A percentile compares a stretch with the other conserved stretches of the same genome.
These are phyloP conservation scores for Chaetomidium leptoderma DNA, from an alignment of 495 filamentous ascomycete genomes.

Conservation along the genomic window DNA sequence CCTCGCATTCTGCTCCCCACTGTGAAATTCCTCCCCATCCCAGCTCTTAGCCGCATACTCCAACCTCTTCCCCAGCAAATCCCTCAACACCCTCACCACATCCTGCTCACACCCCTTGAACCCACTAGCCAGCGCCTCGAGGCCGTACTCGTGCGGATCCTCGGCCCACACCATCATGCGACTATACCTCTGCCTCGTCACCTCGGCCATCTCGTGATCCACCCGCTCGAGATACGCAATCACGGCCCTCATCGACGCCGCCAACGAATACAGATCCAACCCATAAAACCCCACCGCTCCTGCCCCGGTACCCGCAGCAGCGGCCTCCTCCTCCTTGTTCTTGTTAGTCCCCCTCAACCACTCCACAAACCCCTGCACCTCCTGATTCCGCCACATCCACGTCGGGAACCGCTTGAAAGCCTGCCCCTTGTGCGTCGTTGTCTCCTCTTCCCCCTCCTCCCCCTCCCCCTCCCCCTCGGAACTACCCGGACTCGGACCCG, in stretches of 20 bases:
- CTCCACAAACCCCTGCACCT: constrained; percentile 54
- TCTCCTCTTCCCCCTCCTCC: neutral
- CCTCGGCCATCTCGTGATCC: constrained; percentile 44
- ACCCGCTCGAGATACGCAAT: constrained; percentile 51
- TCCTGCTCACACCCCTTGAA: constrained; percentile 48
- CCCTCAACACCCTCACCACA: constrained; percentile 46
- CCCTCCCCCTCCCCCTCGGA: constrained; percentile 32
- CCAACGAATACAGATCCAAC: constrained; percentile 54
- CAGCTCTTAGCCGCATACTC: constrained; percentile 37
- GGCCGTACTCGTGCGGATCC: constrained; percentile 51
- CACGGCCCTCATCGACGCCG: constrained; percentile 48
- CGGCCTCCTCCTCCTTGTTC: constrained; percentile 23
- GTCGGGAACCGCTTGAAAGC: constrained; percentile 53
- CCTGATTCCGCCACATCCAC: constrained; percentile 60
- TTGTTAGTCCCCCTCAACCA: constrained; percentile 52
- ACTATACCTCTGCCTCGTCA: constrained; percentile 45
- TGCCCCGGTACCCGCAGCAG: too few species aligned
- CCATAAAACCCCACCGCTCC: constrained; percentile 50
- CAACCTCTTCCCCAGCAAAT: constrained; percentile 44
- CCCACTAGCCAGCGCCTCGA: constrained; percentile 40
- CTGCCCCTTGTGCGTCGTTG: constrained; percentile 26
- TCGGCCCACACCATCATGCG: constrained; percentile 51
- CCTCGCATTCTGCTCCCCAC: constrained; percentile 53
- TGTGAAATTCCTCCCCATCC: constrained; percentile 52
- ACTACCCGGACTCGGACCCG: constrained; percentile 15